Evolutionary conservation across 129 eudicot genomes (phyloP).

Genomic region (Smallanthus sonchifolius): DNA sequence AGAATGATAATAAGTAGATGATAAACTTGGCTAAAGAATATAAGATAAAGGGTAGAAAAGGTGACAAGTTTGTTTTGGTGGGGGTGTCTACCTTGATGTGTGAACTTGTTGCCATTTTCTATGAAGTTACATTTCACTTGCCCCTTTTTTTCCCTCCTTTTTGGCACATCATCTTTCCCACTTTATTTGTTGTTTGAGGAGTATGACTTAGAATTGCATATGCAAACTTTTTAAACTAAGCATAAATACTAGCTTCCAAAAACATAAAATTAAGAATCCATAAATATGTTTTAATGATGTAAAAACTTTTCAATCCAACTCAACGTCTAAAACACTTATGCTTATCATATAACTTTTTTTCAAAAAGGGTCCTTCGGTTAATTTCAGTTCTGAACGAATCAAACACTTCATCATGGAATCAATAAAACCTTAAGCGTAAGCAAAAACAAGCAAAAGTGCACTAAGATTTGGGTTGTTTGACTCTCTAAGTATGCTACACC

Average conservation of each 20-base stretch:
- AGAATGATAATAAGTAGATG: neutral
- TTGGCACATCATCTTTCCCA: conserved; percentile 10
- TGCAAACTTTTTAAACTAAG: neutral
- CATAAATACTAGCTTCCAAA: neutral
- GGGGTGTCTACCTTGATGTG: conserved; percentile 20
- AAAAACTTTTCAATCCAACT: no score
- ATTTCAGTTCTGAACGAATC: neutral
- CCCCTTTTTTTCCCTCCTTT: neutral
- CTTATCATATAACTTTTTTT: neutral
- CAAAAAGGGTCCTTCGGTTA: neutral
- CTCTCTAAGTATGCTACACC: neutral
- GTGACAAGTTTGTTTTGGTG: conserved; percentile 7
- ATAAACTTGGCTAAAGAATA: neutral
- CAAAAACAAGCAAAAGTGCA: neutral
- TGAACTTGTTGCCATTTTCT: neutral
- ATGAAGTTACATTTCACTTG: conserved; percentile 26
- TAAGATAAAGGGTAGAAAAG: conserved; percentile 2
- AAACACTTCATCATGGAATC: neutral
- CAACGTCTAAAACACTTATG: neutral
- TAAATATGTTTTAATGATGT: no score
- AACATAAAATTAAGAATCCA: neutral
- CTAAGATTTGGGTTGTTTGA: neutral
- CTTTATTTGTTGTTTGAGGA: conserved; percentile 21
- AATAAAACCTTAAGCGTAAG: no score
- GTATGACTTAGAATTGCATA: conserved; percentile 16